Percentiles rank a stretch among this genome's conserved stretches.
phyloP scores from a whole-genome alignment of 106 monocot species.

The Chionographis japonica region DNA sequence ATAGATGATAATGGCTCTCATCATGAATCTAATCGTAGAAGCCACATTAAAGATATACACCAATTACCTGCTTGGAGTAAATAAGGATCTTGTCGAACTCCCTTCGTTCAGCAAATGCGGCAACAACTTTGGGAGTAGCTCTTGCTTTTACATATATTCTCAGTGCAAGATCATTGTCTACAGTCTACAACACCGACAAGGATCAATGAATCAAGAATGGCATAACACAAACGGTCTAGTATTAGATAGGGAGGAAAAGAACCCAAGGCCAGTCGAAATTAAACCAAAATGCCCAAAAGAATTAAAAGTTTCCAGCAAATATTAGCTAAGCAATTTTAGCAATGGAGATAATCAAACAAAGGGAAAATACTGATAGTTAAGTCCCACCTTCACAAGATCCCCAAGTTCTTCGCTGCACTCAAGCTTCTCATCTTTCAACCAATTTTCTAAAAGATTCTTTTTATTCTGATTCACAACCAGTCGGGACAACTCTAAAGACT shows the following conservation, averaged over 20 bases:
- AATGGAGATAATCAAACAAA: too few species aligned
- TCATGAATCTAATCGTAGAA: too few species aligned
- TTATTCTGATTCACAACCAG: conserved; percentile 71
- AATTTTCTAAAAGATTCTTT: conserved; percentile 58
- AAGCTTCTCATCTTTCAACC: conserved; percentile 66
- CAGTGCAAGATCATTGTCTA: conserved; percentile 96
- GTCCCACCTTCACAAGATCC: conserved; percentile 49
- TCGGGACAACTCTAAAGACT: conserved; percentile 62
- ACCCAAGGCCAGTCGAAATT: too few species aligned
- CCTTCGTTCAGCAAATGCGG: conserved; percentile 97
- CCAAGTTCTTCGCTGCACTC: conserved; percentile 72
- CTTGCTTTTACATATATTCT: conserved; percentile 99
- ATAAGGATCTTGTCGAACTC: conserved; percentile 99
- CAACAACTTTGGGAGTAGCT: conserved; percentile 96
- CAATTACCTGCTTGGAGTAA: conserved; percentile 89
- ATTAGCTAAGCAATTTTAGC: too few species aligned
- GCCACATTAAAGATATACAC: background rate
- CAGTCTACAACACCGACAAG: conserved; percentile 46
- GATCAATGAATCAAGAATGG: background rate
- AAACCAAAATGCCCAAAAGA: too few species aligned
- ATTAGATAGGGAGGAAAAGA: too few species aligned
- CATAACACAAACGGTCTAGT: too few species aligned
- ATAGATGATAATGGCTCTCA: too few species aligned
- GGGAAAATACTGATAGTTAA: background rate
- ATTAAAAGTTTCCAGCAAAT: too few species aligned